Evolutionary conservation across 495 filamentous ascomycete genomes (phyloP), one percentile per base, ranked within the genome.

Genomic region (Aspergillus biplanus): DNA sequence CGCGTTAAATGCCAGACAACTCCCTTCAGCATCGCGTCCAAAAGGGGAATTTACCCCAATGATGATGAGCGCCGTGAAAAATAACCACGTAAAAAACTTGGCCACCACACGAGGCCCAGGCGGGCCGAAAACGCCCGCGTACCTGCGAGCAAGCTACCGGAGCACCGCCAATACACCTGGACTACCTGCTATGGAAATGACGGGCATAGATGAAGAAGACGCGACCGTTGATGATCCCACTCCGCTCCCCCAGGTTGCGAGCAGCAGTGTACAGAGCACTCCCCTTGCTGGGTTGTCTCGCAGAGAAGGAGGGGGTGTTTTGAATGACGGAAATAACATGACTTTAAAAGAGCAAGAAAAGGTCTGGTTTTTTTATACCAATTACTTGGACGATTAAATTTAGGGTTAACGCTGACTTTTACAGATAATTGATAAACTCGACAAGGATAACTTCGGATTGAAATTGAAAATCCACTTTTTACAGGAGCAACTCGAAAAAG

Each of bases 381-480:
- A 39, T 37, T 33, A 32, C 35, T 44, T 6, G 21, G 49, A 5
- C 9, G 3, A 15, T 13, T 21, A 15, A 7, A 55, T 13, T 37
- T 15, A 2, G 12, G 7, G 16, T 37, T 5, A 31, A 42, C 46
- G 52, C 69, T 74, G 42, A 76, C 58, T 58, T 62, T n/a, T 37
- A 33, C 60, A 89, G 87, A 86, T 87, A 60, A 94, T 99, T 67
- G 92, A 97, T 74, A 90, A 89, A 69, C 92, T 98, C 63, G 92
- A 98, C 73, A 99, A 98, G 78, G 82, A 83, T 62, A 98, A 98
- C 69, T 99, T 97, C 70, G 96, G 96, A 64, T 81, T 99, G 44
- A 99, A 99, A 75, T 84, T 99, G 60, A 97, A 97, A 76, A 95
- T 98, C 44, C 93, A 97, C 75, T 98, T 94, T 68, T 81, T 99